Evolutionary conservation across 176 grass and related monocot species (phyloP).

Genomic region (Bolboschoenus planiculmis): DNA sequence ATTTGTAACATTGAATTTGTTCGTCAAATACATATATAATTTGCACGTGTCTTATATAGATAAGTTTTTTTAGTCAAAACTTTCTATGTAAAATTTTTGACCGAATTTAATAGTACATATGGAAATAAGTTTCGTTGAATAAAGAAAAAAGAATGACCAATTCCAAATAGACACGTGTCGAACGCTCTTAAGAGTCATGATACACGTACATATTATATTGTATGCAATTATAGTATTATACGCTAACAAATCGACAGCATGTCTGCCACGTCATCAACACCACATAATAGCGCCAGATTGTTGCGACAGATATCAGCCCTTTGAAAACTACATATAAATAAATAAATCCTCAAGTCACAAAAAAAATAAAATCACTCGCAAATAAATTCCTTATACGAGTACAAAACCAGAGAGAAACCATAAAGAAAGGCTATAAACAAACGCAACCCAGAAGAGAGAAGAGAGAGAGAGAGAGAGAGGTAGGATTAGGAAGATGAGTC

Average conservation of each 20-base stretch:
- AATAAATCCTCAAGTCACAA: neutral
- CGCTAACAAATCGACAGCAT: neutral
- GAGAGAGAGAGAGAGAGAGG: neutral
- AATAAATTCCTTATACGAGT: neutral
- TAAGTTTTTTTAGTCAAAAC: neutral
- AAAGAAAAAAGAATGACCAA: neutral
- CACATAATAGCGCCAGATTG: neutral
- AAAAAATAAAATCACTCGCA: neutral
- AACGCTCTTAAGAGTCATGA: neutral
- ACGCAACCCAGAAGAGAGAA: neutral
- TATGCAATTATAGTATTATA: neutral
- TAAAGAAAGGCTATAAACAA: slow-evolving; percentile 12
- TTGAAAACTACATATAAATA: neutral
- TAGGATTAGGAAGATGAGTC: neutral
- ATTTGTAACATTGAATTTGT: neutral
- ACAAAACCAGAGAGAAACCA: neutral
- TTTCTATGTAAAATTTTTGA: neutral
- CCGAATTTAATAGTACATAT: neutral
- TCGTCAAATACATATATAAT: neutral
- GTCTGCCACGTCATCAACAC: neutral
- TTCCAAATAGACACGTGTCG: neutral
- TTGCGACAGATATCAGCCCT: neutral
- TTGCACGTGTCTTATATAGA: neutral
- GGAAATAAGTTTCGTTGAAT: no score
- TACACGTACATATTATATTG: neutral